Base-by-base conservation (phyloP, 257 asterid genomes). In the Eucommia ulmoides region DNA sequence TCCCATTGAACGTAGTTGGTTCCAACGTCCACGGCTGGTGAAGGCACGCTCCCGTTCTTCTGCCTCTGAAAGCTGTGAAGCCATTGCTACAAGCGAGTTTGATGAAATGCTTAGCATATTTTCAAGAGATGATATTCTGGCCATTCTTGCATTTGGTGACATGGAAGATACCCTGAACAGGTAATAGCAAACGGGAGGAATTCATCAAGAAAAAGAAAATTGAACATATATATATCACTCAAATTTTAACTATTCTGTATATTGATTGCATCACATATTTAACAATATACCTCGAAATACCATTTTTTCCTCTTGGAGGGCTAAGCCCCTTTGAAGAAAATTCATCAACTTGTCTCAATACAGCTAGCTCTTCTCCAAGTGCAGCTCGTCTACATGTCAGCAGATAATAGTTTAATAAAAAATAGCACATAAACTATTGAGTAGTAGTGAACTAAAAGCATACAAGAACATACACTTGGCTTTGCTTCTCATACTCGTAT, bases 31-130 rank as follows among this genome's bases (percentile, higher is more conserved):
- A 57, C 95, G 94, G 61, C 66, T 65, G 56, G 68, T 65, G 55
- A 74, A 69, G 45, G 81, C 73, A 7, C 99, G 94, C 66, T 91
- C 99, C 41, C 99, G 67, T 61, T 91, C 99, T 77, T 91, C 99
- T 29, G 99, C 99, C 70, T 91, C 99, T 22, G 99, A 91, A 55
- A 91, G 93, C 67, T 86, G 99, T 56, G 99, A 91, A 62, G 96
- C 96, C 99, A 91, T 91, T 25, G 99, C 69, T 48, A 91, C 99
- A 22, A 91, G 83, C 18, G 99, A 83, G 73, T 81, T 86, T 19
- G 99, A 91, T 48, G 99, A 79, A 54, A 91, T 81, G 72, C 80
- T 78, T 41, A 91, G 67, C 99, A 91, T 91, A 75, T 80, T 86
- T 62, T 91, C 99, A 19, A 91, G 99, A 51, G 95, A 83, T 68